phyloP scores from a whole-genome alignment of 371 early-diverging fungal species.

The Entomophthora muscae region DNA sequence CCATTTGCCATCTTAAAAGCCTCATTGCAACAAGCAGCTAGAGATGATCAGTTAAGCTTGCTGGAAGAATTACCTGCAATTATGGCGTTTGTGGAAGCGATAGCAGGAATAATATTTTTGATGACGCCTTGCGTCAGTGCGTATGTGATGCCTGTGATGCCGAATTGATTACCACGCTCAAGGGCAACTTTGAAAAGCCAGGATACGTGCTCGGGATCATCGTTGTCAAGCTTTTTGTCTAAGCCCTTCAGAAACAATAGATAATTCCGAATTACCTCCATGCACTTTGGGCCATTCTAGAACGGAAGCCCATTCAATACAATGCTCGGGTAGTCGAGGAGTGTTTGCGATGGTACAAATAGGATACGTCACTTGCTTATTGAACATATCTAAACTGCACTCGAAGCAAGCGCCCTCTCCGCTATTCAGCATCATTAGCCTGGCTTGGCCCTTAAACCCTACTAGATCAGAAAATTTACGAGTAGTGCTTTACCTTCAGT shows the following conservation, averaged over 20 bases:
- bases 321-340: constrained; percentile 77
- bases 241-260: neutral
- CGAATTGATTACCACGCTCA: constrained; percentile 54
- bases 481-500: constrained; percentile 52
- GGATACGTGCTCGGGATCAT: constrained; percentile 72
- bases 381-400: constrained; percentile 63
- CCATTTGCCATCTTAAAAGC: constrained; percentile 78
- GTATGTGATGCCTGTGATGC: constrained; percentile 78
- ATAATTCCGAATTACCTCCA: neutral
- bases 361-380: constrained; percentile 34
- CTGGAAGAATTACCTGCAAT: constrained; percentile 23
- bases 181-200: constrained; percentile 71
- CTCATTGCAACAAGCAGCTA: constrained; percentile 87
- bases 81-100: constrained; percentile 58
- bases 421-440: constrained; percentile 63
- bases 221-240: constrained; percentile 72
- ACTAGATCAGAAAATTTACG: neutral
- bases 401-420: constrained; percentile 64
- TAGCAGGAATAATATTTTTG: constrained; percentile 63
- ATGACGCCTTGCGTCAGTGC: constrained; percentile 89
- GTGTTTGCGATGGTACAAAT: constrained; percentile 62
- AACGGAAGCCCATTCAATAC: constrained; percentile 74
- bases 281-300: constrained; percentile 72
- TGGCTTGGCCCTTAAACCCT: constrained; percentile 83
- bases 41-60: neutral